These are phyloP conservation scores for Pholiota microspora DNA, from an alignment of 768 basidiomycete genomes.

Conservation along the genomic window DNA sequence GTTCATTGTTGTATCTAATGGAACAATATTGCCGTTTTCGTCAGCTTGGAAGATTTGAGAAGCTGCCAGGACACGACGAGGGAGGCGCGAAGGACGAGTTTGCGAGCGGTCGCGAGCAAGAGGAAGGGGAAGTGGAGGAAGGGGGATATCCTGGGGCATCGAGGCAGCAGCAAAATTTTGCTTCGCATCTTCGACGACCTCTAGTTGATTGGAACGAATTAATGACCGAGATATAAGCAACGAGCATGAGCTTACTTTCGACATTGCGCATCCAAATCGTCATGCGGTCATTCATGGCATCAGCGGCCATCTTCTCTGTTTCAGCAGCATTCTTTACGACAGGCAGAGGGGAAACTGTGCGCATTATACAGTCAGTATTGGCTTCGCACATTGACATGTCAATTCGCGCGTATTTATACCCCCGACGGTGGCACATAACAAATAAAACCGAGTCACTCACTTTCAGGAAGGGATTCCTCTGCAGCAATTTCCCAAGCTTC, in stretches of 20 bases:
- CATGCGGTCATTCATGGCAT: constrained; percentile 65
- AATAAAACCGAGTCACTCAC: constrained; percentile 16
- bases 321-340: constrained; percentile 51
- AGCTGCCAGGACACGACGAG: constrained; percentile 60
- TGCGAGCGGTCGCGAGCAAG: constrained; percentile 49
- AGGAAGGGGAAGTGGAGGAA: constrained; percentile 66
- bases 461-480: constrained; percentile 20
- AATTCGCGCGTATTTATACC: neutral
- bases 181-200: constrained; percentile 79
- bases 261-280: constrained; percentile 80
- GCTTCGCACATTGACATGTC: neutral
- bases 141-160: constrained; percentile 38
- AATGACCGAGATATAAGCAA: neutral
- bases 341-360: constrained; percentile 44
- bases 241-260: constrained; percentile 55
- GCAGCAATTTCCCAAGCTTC: constrained; percentile 22
- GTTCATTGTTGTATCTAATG: constrained; percentile 28
- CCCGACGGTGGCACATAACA: neutral
- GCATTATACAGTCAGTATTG: constrained; percentile 4
- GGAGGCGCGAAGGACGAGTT: constrained; percentile 51
- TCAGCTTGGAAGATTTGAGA: constrained; percentile 65
- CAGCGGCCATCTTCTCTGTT: constrained; percentile 51
- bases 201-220: constrained; percentile 33
- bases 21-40: constrained; percentile 34
- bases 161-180: constrained; percentile 67